Evolutionary conservation across 345 rosid species (phyloP).

Genomic region (Eucalyptus marginata): DNA sequence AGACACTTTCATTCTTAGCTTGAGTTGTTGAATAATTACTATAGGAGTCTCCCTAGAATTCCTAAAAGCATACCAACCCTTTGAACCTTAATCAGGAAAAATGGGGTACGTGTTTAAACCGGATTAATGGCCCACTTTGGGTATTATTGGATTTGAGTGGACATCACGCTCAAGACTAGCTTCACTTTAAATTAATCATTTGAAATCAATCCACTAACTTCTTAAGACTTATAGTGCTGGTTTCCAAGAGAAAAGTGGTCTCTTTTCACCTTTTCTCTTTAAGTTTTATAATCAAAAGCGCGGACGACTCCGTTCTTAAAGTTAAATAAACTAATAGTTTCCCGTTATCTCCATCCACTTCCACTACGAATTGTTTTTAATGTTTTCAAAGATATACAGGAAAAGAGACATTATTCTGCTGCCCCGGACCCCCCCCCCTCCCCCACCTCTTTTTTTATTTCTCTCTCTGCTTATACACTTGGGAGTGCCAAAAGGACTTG

Average conservation of each 20-base stretch:
- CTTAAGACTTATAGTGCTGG: not conserved
- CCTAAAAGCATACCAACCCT: not conserved
- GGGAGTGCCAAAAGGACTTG: not conserved
- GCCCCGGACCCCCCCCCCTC: not conserved
- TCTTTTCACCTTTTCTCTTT: slow-evolving; percentile 4
- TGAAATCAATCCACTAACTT: not conserved
- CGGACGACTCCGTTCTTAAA: not conserved
- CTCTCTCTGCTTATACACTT: not conserved
- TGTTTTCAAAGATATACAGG: not conserved
- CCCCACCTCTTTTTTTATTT: not conserved
- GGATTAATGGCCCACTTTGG: not conserved
- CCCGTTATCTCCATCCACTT: not conserved
- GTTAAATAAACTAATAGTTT: not conserved
- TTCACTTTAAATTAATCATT: not conserved
- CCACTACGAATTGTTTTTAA: not conserved
- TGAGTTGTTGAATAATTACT: not conserved
- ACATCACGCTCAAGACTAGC: not conserved
- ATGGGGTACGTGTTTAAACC: not conserved
- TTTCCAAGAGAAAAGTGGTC: slow-evolving; percentile 1
- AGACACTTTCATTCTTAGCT: not conserved
- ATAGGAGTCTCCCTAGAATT: not conserved
- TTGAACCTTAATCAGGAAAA: not conserved
- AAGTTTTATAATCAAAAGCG: not conserved
- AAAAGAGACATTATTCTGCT: not conserved
- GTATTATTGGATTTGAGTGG: not conserved